phyloP scores from a whole-genome alignment of 139 green algal species.

The Chlorokybus atmophyticus region DNA sequence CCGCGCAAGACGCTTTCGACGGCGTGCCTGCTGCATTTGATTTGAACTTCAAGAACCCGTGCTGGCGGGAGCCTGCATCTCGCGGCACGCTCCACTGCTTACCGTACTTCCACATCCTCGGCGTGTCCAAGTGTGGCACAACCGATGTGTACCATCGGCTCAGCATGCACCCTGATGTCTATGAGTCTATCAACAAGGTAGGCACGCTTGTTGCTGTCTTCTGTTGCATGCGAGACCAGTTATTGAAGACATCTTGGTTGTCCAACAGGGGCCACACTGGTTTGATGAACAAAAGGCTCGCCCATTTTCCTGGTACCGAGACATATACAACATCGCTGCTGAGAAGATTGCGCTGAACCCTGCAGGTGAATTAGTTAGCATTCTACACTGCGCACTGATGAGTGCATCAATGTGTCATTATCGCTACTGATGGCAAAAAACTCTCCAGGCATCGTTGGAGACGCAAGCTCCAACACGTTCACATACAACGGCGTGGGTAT shows the following conservation, averaged over 20 bases:
- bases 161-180: background rate
- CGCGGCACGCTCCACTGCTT: background rate
- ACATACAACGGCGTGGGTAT: background rate
- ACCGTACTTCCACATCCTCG: slow-evolving; percentile 4
- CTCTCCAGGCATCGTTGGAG: background rate
- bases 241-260: too few species aligned
- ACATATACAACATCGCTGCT: background rate
- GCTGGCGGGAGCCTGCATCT: background rate
- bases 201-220: background rate
- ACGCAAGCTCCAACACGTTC: slow-evolving; percentile 4
- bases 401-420: too few species aligned
- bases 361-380: too few species aligned
- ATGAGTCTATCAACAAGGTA: background rate
- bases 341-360: background rate
- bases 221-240: too few species aligned
- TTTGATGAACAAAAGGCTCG: background rate
- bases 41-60: slow-evolving; percentile 4
- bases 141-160: slow-evolving; percentile 3
- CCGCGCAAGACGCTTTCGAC: too few species aligned
- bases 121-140: slow-evolving; percentile 3
- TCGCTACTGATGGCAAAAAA: background rate
- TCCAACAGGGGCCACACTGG: background rate
- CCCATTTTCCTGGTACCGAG: background rate
- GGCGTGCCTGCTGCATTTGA: too few species aligned
- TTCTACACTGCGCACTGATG: too few species aligned